Percentiles rank a stretch among this genome's conserved stretches.
Evolutionary conservation across 1,284 basidiomycete genomes (phyloP).

Genomic region (Boletus semigastroideus): DNA sequence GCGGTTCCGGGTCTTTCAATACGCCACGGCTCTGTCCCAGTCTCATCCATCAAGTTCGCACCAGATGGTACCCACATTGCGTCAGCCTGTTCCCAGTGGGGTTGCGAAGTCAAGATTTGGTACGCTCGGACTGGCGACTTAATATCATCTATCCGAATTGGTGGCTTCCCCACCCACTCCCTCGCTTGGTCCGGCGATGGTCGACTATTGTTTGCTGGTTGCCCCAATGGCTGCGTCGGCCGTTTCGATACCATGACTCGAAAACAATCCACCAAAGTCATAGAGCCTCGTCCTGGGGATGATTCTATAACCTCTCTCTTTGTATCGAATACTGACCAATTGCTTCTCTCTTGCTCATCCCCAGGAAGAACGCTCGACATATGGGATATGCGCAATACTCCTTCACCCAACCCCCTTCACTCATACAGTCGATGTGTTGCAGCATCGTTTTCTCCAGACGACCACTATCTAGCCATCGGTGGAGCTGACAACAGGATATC

Average conservation of each 20-base stretch:
- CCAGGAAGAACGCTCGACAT: background rate
- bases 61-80: background rate
- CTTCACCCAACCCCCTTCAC: background rate
- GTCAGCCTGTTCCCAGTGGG: background rate
- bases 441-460: background rate
- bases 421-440: background rate
- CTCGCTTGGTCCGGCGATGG: constrained; percentile 6
- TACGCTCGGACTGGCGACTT: background rate
- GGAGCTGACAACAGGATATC: background rate
- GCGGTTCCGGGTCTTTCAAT: background rate
- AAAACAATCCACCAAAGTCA: background rate
- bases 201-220: constrained; percentile 1
- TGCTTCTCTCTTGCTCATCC: background rate
- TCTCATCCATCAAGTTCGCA: background rate
- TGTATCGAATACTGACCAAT: background rate
- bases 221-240: background rate
- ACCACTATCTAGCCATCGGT: background rate
- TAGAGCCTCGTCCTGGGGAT: background rate
- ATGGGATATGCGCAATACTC: constrained; percentile 1
- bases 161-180: background rate
- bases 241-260: background rate
- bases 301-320: background rate
- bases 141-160: background rate
- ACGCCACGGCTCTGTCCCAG: background rate
- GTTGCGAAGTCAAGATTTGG: background rate